These are phyloP conservation scores for Monilinia aucupariae DNA, from an alignment of 2,329 filamentous ascomycete species.

Conservation along the genomic window DNA sequence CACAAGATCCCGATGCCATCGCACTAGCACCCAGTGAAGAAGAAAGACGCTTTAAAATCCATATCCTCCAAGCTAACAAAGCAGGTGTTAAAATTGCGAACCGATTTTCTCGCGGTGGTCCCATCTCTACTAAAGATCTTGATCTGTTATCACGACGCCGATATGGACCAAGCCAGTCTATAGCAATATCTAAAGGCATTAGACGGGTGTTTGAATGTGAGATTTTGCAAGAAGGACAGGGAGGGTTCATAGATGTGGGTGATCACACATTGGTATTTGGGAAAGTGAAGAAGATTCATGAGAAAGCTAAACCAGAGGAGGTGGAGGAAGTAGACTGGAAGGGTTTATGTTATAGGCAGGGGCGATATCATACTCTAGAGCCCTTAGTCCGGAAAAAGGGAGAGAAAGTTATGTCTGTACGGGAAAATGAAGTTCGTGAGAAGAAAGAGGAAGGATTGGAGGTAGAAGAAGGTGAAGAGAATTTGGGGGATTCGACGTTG, in stretches of 20 bases:
- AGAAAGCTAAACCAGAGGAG: background rate
- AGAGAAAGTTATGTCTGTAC: background rate
- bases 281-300: conserved; percentile 24
- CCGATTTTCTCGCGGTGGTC: conserved; percentile 27
- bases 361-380: background rate
- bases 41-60: conserved; percentile 1
- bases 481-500: background rate
- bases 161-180: background rate
- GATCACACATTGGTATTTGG: conserved; percentile 32
- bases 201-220: conserved; percentile 24
- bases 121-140: background rate
- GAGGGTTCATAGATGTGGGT: conserved; percentile 25
- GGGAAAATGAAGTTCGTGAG: background rate
- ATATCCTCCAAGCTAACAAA: conserved; percentile 14
- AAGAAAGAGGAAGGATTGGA: background rate
- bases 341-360: conserved; percentile 2
- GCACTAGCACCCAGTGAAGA: background rate
- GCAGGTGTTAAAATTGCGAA: conserved; percentile 26
- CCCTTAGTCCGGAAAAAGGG: too few species aligned
- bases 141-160: background rate
- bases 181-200: background rate
- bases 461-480: background rate
- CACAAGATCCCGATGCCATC: conserved; percentile 18
- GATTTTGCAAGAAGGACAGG: conserved; percentile 15
- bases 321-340: background rate